Base-by-base conservation (phyloP, 2,329 filamentous ascomycete genomes). In the Colletotrichum orbiculare region DNA sequence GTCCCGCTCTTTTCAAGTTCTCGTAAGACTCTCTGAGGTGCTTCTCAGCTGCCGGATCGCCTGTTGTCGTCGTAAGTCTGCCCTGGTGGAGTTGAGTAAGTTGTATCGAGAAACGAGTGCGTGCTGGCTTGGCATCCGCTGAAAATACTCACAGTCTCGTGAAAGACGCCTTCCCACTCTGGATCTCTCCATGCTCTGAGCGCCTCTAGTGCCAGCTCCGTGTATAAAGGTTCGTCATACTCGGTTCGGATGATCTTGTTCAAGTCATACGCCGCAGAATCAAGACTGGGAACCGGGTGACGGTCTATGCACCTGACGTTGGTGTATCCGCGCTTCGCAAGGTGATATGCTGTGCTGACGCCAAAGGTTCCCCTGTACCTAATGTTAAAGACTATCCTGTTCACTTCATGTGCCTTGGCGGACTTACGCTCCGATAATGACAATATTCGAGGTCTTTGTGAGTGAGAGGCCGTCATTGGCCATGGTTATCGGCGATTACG, bases 281-380 rank as follows among this genome's bases (percentile, higher is more conserved):
- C 68, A 3, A 52, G 59, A 34, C 63, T 64, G 5, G 66, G 66
- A 12, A 60, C 11, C 3, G 58, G 45, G 38, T 67, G 54, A 10
- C 64, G 60, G n/a, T 69, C 66, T 35, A 68, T 58, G 38, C 62
- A 63, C 15, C 34, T 64, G n/a, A 69, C 41, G 33, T 67, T 64
- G 5, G 47, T 68, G 48, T 69, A 70, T 9, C 69, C 69, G 13
- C 69, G 69, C 12, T 67, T 64, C 25, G 52, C 52, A 7, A 65
- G 41, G 47, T 62, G 58, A 12, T 65, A 65, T 10, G 62, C 58
- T 6, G 62, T 65, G 46, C 62, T 65, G 13, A 62, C 62, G 9
- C 62, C 62, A 34, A 65, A 65, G 0, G 62, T 65, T 1, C 62
- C 62, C 4, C 62, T 65, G n/a, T 1, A 34, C 3, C 7, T 42